phyloP scores from a whole-genome alignment of 257 asterid species.

The Asclepias syriaca region DNA sequence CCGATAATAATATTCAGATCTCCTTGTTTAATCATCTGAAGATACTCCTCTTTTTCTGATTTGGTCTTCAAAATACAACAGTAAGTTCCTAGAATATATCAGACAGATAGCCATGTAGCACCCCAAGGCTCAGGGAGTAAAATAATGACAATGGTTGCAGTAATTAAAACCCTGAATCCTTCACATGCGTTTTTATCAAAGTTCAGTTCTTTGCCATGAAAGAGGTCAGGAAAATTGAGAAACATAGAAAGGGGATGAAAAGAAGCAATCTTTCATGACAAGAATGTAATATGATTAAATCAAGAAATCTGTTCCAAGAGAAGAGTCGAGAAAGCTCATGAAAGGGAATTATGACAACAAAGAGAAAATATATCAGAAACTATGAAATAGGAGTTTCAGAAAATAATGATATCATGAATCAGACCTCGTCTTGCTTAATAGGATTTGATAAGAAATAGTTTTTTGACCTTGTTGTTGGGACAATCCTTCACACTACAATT shows the following conservation, averaged over 20 bases:
- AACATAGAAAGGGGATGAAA: neutral
- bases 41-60: constrained; percentile 71
- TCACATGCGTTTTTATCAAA: neutral
- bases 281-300: neutral
- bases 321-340: neutral
- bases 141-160: neutral
- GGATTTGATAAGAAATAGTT: neutral
- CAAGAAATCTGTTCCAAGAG: neutral
- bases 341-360: neutral
- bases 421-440: neutral
- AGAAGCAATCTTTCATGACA: neutral
- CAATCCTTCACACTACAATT: neutral
- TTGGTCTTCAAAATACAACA: constrained; percentile 61
- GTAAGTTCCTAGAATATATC: neutral
- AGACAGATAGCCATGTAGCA: neutral
- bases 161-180: neutral
- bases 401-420: neutral
- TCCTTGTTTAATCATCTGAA: constrained; percentile 77
- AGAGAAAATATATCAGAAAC: neutral
- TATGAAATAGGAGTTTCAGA: neutral
- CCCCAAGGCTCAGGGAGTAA: neutral
- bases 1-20: constrained; percentile 82
- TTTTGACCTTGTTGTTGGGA: neutral
- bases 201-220: constrained; percentile 1
- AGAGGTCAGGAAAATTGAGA: neutral